phyloP scores from a whole-genome alignment of 2,329 filamentous ascomycete genomes.

The Neoascochyta sp. region DNA sequence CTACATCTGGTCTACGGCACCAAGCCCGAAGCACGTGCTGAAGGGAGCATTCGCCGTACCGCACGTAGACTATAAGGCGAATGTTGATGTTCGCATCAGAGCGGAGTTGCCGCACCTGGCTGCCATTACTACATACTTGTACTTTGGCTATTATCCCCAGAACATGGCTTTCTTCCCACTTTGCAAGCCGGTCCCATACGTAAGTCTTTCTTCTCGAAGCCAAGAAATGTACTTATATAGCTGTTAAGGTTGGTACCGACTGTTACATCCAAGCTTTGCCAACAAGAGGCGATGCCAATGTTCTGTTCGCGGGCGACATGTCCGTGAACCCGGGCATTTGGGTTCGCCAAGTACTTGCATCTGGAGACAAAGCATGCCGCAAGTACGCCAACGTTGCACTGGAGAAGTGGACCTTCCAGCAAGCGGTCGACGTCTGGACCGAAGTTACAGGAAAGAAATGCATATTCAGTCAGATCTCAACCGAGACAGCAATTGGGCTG shows the following conservation, averaged over 20 bases:
- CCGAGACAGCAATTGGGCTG: conserved; percentile 15
- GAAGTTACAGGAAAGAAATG: conserved; percentile 27
- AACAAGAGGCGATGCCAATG: conserved; percentile 19
- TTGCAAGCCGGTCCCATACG: conserved; percentile 21
- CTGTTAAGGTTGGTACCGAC: conserved; percentile 12
- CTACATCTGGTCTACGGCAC: conserved; percentile 48
- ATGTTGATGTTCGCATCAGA: conserved; percentile 43
- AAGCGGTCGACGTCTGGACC: conserved; percentile 25
- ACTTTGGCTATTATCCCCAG: conserved; percentile 29
- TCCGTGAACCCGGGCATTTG: conserved; percentile 25
- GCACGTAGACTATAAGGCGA: conserved; percentile 46
- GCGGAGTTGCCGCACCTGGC: conserved; percentile 25
- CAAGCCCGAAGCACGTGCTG: conserved; percentile 32
- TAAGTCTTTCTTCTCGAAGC: conserved; percentile 5
- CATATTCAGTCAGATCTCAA: conserved; percentile 18
- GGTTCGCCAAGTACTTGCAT: conserved; percentile 24
- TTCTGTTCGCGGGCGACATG: conserved; percentile 29
- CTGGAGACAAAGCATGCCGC: conserved; percentile 13
- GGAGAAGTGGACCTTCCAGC: conserved; percentile 23
- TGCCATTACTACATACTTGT: conserved; percentile 27
- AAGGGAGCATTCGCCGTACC: conserved; percentile 36
- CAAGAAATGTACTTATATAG: neutral
- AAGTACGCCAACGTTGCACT: conserved; percentile 26
- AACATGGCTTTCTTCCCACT: conserved; percentile 30
- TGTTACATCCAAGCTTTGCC: conserved; percentile 23